A percentile compares a stretch with the other conserved stretches of the same genome.
These are phyloP conservation scores for Glomus cerebriforme DNA, from an alignment of 192 early-diverging fungal species.

Conservation along the genomic window DNA sequence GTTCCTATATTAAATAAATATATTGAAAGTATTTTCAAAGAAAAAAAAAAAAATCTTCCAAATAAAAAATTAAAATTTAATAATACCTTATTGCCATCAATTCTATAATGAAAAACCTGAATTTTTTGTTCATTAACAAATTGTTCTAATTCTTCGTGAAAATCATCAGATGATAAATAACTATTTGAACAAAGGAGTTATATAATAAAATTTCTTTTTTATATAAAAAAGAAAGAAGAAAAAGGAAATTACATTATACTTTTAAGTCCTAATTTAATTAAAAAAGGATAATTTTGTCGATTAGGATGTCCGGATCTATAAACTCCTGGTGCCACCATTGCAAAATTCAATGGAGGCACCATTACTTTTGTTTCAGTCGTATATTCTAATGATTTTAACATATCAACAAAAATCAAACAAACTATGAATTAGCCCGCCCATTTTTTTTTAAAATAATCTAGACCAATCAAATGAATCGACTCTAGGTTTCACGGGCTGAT, in stretches of 20 bases:
- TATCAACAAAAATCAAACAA: background rate
- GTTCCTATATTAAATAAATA: constrained; percentile 49
- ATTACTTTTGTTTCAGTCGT: constrained; percentile 46
- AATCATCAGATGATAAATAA: constrained; percentile 43
- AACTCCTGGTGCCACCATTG: constrained; percentile 88
- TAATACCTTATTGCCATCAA: constrained; percentile 88
- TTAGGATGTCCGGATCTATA: constrained; percentile 96
- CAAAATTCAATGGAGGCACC: constrained; percentile 94
- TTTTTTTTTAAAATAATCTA: too few species aligned
- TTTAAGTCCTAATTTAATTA: constrained; percentile 79
- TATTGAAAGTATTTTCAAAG: background rate
- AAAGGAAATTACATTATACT: constrained; percentile 87
- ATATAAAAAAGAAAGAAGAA: too few species aligned
- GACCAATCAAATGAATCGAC: too few species aligned
- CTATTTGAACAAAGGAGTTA: too few species aligned
- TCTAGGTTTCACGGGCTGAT: too few species aligned
- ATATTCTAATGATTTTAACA: background rate
- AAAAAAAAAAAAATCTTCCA: background rate
- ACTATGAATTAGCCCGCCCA: too few species aligned
- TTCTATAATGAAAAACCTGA: constrained; percentile 74
- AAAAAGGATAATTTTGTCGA: constrained; percentile 86
- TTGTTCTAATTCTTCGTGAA: constrained; percentile 56
- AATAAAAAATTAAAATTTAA: too few species aligned
- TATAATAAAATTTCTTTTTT: too few species aligned
- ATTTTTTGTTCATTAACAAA: constrained; percentile 78